Base-by-base conservation (phyloP, 495 filamentous ascomycete species). In the Xylaria sp. region DNA sequence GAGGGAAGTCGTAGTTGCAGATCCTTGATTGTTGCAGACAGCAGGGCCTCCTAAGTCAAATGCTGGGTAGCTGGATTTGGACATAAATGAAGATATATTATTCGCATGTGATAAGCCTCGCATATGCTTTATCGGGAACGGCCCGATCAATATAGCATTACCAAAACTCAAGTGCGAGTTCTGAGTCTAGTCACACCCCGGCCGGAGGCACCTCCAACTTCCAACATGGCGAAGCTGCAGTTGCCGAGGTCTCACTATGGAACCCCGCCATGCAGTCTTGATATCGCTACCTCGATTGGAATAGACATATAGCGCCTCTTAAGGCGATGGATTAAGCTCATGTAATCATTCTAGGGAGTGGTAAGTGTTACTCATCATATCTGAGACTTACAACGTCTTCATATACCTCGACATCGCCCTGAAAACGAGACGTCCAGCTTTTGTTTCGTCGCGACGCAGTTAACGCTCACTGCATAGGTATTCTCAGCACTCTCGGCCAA, bases 241-340 rank as follows among this genome's bases (percentile, higher is more conserved):
- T 46, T 31, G 33, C 33, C 35, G n/a, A 24, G 1, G 40, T 63
- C 37, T 63, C 41, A 63, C 24, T 63, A n/a, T 46, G 61, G 33
- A 44, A 64, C 61, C 15, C 15, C 26, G 15, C 40, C 5, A 64
- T 31, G 26, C 26, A 31, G 21, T 43, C 8, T 62, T 33, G 46
- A 24, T n/a, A 46, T 50, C 21, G 46, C 46, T 55, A 7, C 8
- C 2, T 33, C 19, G 1, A 37, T n/a, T n/a, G 6, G 57, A 59
- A 59, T 59, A 31, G 31, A n/a, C 15, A 21, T 12, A 3, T 1
- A 44, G 33, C 41, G 41, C 24, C 41, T 46, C 26, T 37, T 1
- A 19, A n/a, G 29, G 31, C 55, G 31, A n/a, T 59, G 31, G 57
- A 35, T 21, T 55, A 26, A 31, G 11, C 24, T 14, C 21, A 50